Evolutionary conservation across 257 asterid genomes (phyloP), one percentile per base, ranked within the genome.

Genomic region (Vinca minor): DNA sequence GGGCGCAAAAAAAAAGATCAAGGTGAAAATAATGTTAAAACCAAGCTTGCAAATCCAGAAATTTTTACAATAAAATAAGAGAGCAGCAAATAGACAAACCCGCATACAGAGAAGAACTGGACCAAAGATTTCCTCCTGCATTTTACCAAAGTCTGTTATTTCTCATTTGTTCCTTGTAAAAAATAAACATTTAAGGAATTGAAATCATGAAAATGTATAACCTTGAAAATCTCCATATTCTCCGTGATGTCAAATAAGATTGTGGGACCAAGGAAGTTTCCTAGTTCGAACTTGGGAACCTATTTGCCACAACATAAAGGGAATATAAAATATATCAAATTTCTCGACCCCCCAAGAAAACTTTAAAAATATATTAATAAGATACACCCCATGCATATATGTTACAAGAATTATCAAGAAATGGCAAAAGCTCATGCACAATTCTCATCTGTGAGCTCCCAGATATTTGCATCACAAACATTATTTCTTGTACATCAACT

Each of bases 71-170:
- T 1, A 10, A 45, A 8, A 18, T 45, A 58, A 2, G 39, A 70
- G 20, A 63, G 32, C 28, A 25, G 29, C 65, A 44, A 52, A 52
- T n/a, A 38, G 64, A 68, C 72, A 48, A 35, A 85, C 95, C 88
- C 71, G 85, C 95, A 89, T 83, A 74, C 95, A 87, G 60, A 89
- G 89, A 73, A 89, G 91, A 75, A 85, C 87, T 17, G 95, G 95
- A 31, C 94, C 94, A 71, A 79, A 68, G 57, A 87, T 77, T 64
- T 87, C 96, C 73, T 80, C 96, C 96, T 89, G 94, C 77, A 58
- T 45, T 49, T 5, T 71, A 80, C 69, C 70, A 66, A 66, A 38
- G 76, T 45, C 61, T 66, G 59, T 55, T 52, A 3, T 26, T 35
- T 34, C 41, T n/a, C 17, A 4, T 11, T 5, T 23, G 15, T 69